A percentile compares a stretch with the other conserved stretches of the same genome.
Conservation (phyloP, 352 stramenopile genomes). For the Phytophthora podocarpi region DNA sequence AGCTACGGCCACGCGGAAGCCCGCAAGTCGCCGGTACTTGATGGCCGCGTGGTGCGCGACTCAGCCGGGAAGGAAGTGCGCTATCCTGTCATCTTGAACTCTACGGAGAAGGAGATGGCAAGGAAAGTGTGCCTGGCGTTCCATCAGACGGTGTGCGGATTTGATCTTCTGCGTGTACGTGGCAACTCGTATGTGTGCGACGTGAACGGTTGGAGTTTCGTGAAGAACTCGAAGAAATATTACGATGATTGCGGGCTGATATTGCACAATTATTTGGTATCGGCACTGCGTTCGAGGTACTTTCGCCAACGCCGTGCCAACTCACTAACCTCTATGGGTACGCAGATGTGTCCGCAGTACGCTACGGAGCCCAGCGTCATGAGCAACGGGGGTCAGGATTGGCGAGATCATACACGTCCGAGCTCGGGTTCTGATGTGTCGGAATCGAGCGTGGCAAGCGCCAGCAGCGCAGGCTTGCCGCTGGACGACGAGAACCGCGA, state of each 20-base stretch:
- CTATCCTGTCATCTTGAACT: conserved; percentile 99
- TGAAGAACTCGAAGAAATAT: conserved; percentile 98
- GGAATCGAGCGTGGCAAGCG: conserved; percentile 71
- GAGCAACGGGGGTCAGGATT: conserved; percentile 26
- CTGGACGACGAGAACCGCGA: conserved; percentile 88
- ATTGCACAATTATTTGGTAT: conserved; percentile 91
- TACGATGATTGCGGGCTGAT: conserved; percentile 98
- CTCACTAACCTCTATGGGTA: conserved; percentile 41
- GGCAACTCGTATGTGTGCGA: conserved; percentile 98
- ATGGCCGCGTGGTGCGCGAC: conserved; percentile 94
- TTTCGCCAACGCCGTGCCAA: conserved; percentile 76
- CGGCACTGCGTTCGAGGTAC: conserved; percentile 75
- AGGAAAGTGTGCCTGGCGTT: conserved; percentile 94
- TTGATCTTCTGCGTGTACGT: conserved; percentile 96
- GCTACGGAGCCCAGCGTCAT: conserved; percentile 58
- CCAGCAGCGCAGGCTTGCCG: conserved; percentile 43
- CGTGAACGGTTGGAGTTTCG: conserved; percentile 99
- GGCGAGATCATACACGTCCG: conserved; percentile 46
- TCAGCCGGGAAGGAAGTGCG: conserved; percentile 97
- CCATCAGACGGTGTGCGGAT: conserved; percentile 99
- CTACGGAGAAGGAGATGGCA: conserved; percentile 98
- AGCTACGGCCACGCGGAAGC: conserved; percentile 99
- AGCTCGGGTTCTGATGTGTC: conserved; percentile 74
- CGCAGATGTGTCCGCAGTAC: conserved; percentile 84
- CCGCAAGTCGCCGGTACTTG: conserved; percentile 97